Conservation (phyloP, 805 yeast species). For the Ogataea methylovora region DNA sequence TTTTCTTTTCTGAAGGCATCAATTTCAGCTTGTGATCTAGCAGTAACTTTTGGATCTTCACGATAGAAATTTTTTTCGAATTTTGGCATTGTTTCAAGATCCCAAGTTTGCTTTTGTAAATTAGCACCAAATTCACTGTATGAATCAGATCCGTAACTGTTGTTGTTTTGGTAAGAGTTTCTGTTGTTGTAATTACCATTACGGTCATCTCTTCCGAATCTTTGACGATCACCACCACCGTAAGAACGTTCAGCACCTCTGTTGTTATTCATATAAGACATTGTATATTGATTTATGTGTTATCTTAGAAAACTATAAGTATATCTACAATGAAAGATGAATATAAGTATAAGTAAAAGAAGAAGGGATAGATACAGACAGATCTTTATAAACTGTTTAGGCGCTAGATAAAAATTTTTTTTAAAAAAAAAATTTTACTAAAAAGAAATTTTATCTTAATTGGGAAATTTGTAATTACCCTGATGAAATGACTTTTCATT, state of each 20-base stretch:
- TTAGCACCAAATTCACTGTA: conserved; percentile 39
- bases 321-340: neutral
- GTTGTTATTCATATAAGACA: conserved; percentile 36
- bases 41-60: conserved; percentile 74
- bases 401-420: too few relatives aligned
- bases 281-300: conserved; percentile 9
- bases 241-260: conserved; percentile 24
- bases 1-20: conserved; percentile 67
- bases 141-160: conserved; percentile 33
- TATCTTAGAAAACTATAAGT: neutral
- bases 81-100: conserved; percentile 65
- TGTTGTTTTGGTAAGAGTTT: conserved; percentile 25
- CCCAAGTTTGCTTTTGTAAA: conserved; percentile 76
- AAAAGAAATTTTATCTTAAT: too few relatives aligned
- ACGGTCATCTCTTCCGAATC: conserved; percentile 28
- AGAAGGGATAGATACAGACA: neutral
- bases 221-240: conserved; percentile 31
- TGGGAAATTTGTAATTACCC: too few relatives aligned
- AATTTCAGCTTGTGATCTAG: conserved; percentile 70
- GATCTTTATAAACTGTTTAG: neutral
- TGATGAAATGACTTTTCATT: too few relatives aligned
- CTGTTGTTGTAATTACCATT: conserved; percentile 22
- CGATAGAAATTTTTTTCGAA: conserved; percentile 93
- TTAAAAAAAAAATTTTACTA: too few relatives aligned
- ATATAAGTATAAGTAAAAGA: neutral